Base-by-base conservation (phyloP, 116 monocot genomes). In the Cymodocea nodosa region DNA sequence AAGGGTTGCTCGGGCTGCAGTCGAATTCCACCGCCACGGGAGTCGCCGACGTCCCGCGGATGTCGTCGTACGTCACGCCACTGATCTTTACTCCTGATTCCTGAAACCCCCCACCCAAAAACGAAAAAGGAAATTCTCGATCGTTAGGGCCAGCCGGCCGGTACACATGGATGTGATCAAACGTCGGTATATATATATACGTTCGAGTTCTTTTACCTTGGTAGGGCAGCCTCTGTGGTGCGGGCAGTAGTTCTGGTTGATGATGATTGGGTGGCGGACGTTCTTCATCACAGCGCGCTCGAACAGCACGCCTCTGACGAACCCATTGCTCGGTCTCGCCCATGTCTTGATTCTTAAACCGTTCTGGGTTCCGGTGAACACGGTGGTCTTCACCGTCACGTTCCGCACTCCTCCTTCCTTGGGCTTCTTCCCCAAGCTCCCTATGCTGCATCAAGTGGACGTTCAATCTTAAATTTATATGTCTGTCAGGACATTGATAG, bases 281-380 rank as follows among this genome's bases (percentile, higher is more conserved):
- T 68, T 62, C 17, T 60, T 19, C 85, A 85, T 79, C 16, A 69
- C 44, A 36, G 71, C 73, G 7, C 66, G 51, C 50, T 74, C 35
- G 40, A 85, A 85, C 6, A 30, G 8, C 0, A 85, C 79, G 3
- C 57, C 74, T 52, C 70, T 56, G 4, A 85, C 85, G 52, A 68
- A 82, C 0, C 79, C 85, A 36, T 56, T 20, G 52, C 64, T 71
- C n/a, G 70, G 70, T 8, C 71, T 70, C 4, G 65, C 85, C 73
- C 76, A 85, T 1, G 81, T 79, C 65, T 85, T 85, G 66, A 85
- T 85, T 40, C 85, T 39, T 0, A 86, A n/a, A 1, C 82, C 82
- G 50, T 81, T 86, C 25, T 74, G 73, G 5, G 76, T 82, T 0
- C 82, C 85, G 2, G 51, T 24, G 58, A 86, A 66, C 35, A 51